phyloP scores from a whole-genome alignment of 208 protist genomes.

The Trypanosoma vivax region DNA sequence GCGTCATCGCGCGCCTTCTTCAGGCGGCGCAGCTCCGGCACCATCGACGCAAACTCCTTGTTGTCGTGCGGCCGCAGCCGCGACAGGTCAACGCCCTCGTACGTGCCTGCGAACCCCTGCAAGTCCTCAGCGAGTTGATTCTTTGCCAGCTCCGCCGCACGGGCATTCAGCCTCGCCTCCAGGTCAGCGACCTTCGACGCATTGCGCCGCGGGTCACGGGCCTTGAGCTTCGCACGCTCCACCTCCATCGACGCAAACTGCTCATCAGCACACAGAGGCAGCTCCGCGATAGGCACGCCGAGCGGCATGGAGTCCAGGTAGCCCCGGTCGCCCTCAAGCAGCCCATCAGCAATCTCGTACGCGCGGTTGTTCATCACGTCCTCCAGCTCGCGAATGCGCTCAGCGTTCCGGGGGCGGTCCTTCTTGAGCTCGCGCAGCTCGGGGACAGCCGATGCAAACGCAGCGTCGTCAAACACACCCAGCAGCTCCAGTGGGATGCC shows the following conservation, averaged over 20 bases:
- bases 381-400: conserved; percentile 32
- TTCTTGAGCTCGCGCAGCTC: conserved; percentile 68
- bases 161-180: conserved; percentile 53
- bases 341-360: conserved; percentile 49
- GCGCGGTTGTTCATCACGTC: conserved; percentile 74
- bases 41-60: conserved; percentile 25
- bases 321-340: conserved; percentile 56
- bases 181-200: conserved; percentile 25
- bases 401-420: conserved; percentile 18
- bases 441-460: conserved; percentile 55
- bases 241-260: conserved; percentile 41
- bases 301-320: conserved; percentile 37
- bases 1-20: conserved; percentile 15
- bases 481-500: conserved; percentile 48
- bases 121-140: conserved; percentile 38
- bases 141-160: conserved; percentile 46
- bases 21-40: conserved; percentile 11
- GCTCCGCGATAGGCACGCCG: conserved; percentile 30
- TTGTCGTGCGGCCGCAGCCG: conserved; percentile 23
- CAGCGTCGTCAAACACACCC: conserved; percentile 46
- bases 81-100: conserved; percentile 39
- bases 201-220: conserved; percentile 35
- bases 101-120: conserved; percentile 33
- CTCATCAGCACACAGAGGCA: conserved; percentile 37
- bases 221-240: conserved; percentile 39